Conservation (phyloP, 306 rosid species). For the Glycyrrhiza uralensis region DNA sequence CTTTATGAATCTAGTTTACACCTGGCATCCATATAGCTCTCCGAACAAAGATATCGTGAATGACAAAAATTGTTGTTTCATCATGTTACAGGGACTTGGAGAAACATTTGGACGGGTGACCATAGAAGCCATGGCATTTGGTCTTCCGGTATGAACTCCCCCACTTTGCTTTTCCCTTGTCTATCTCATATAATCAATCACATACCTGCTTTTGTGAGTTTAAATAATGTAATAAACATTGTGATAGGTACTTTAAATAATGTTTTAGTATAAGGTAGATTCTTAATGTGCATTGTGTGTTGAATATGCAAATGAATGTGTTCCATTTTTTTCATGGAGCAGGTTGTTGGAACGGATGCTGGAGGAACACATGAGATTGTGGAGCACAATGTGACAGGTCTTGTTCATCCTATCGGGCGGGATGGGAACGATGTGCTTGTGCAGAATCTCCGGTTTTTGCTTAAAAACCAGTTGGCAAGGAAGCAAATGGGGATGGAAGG, state of each 20-base stretch:
- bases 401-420: constrained; percentile 79
- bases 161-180: neutral
- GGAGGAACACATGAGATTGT: constrained; percentile 92
- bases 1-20: neutral
- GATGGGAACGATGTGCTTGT: constrained; percentile 58
- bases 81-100: constrained; percentile 68
- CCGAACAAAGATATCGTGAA: constrained; percentile 5
- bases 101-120: constrained; percentile 96
- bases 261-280: neutral
- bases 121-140: constrained; percentile 90
- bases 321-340: constrained; percentile 22
- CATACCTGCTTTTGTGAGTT: neutral
- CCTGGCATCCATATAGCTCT: neutral
- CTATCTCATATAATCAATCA: neutral
- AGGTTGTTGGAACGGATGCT: constrained; percentile 93
- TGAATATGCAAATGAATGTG: neutral
- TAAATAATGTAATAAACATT: neutral
- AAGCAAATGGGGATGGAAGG: constrained; percentile 79
- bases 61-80: neutral
- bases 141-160: constrained; percentile 86
- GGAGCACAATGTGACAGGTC: constrained; percentile 83
- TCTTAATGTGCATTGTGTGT: neutral
- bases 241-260: neutral
- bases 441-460: constrained; percentile 58
- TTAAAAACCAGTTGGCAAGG: constrained; percentile 58